phyloP scores from a whole-genome alignment of 2,329 filamentous ascomycete genomes.

The Aspergillus clavatus region DNA sequence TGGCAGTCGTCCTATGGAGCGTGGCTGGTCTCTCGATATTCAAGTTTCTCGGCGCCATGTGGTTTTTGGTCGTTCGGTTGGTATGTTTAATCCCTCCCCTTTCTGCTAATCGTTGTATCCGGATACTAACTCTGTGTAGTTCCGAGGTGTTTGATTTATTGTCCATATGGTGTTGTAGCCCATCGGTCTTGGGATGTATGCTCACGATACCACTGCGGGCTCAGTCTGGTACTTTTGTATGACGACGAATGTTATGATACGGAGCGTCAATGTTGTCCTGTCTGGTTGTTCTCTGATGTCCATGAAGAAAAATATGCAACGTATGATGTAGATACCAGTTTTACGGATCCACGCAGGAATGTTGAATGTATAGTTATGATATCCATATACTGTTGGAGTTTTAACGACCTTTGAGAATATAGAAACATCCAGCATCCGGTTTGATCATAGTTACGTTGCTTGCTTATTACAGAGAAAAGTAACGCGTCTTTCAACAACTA shows the following conservation, averaged over 20 bases:
- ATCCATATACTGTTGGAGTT: neutral
- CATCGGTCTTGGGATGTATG: constrained; percentile 15
- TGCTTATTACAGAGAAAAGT: neutral
- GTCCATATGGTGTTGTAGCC: neutral
- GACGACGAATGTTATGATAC: constrained; percentile 10
- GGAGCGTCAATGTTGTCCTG: constrained; percentile 2
- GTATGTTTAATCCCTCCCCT: constrained; percentile 51
- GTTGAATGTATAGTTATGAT: no score
- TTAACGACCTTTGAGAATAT: no score
- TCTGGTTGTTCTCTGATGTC: constrained; percentile 3
- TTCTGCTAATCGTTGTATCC: no score
- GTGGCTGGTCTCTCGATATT: constrained; percentile 79
- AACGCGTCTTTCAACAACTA: constrained; percentile 1
- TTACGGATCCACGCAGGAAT: neutral
- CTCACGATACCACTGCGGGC: constrained; percentile 28
- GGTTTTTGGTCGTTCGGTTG: constrained; percentile 87
- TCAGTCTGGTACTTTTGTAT: constrained; percentile 27
- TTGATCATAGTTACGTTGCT: no score
- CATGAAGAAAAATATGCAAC: neutral
- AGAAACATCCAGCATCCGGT: no score
- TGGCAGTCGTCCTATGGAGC: constrained; percentile 82
- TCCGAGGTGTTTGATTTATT: constrained; percentile 49
- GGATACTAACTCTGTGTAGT: constrained; percentile 29
- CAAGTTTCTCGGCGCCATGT: constrained; percentile 80
- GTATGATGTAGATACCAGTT: constrained; percentile 12